Evolutionary conservation across 139 green algal species (phyloP).

Genomic region (Closterium sp.): DNA sequence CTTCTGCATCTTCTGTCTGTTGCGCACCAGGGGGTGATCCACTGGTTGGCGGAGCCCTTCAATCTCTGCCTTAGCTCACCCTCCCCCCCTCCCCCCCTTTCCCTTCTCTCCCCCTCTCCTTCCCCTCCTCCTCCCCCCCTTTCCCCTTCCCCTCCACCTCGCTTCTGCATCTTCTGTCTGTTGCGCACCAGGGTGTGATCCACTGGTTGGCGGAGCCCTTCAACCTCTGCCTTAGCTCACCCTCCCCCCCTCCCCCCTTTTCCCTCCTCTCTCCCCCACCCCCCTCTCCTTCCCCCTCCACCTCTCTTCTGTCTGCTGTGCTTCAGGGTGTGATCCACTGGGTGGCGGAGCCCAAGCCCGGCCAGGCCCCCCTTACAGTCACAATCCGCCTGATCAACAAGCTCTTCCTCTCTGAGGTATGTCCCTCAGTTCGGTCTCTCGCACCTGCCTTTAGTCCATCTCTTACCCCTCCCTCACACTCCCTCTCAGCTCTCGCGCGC

Average conservation of each 20-base stretch:
- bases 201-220: slow-evolving; percentile 93
- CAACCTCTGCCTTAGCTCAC: slow-evolving; percentile 42
- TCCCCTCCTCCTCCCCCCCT: too few relatives aligned
- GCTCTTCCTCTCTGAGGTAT: slow-evolving; percentile 81
- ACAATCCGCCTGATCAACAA: slow-evolving; percentile 79
- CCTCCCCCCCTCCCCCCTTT: background rate
- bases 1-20: too few relatives aligned
- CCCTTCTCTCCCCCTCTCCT: too few relatives aligned
- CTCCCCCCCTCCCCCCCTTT: background rate
- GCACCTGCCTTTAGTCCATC: too few relatives aligned
- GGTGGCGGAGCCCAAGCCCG: slow-evolving; percentile 77
- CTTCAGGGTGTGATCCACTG: slow-evolving; percentile 92
- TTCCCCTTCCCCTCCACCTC: background rate
- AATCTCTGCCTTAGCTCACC: too few relatives aligned
- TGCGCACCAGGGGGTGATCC: too few relatives aligned
- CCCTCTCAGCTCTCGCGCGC: too few relatives aligned
- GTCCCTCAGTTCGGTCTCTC: too few relatives aligned
- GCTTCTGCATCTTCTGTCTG: background rate
- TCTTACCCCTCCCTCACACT: too few relatives aligned
- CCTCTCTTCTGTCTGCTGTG: background rate
- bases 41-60: background rate
- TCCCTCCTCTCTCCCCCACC: too few relatives aligned
- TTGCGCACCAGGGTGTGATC: slow-evolving; percentile 74
- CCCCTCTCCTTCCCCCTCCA: background rate
- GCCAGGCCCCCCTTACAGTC: slow-evolving; percentile 61